Evolutionary conservation across 305 asterid species (phyloP).

Genomic region (Rubia peregrina): DNA sequence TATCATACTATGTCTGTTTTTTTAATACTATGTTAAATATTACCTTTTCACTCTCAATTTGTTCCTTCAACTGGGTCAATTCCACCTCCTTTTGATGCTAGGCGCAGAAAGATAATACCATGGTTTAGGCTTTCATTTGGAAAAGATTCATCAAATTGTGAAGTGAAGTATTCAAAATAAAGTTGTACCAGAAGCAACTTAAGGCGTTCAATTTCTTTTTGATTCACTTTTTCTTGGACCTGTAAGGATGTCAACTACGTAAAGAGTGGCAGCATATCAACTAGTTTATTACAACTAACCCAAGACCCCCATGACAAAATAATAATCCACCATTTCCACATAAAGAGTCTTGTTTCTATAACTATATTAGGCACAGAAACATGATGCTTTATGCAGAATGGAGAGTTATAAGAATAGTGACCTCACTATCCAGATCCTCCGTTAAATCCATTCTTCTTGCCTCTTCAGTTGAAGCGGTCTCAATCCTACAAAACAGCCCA

Average conservation of each 20-base stretch:
- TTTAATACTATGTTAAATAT: background rate
- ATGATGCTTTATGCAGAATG: background rate
- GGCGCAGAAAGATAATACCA: slow-evolving; percentile 22
- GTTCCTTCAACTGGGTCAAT: slow-evolving; percentile 62
- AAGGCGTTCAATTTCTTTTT: slow-evolving; percentile 51
- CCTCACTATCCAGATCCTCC: slow-evolving; percentile 43
- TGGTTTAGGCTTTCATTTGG: slow-evolving; percentile 19
- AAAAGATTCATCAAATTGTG: slow-evolving; percentile 1
- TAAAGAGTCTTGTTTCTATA: background rate
- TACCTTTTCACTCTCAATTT: slow-evolving; percentile 83
- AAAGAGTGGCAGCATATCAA: background rate
- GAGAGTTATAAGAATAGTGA: slow-evolving; percentile 20
- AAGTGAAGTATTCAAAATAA: slow-evolving; percentile 15
- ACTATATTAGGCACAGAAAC: background rate
- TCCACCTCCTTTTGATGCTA: slow-evolving; percentile 88
- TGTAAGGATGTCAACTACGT: slow-evolving; percentile 24
- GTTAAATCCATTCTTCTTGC: slow-evolving; percentile 16
- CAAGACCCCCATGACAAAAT: background rate
- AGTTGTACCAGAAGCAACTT: slow-evolving; percentile 67
- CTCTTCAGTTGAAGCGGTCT: slow-evolving; percentile 32
- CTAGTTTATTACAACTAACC: background rate
- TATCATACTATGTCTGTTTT: background rate
- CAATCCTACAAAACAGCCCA: slow-evolving; percentile 30
- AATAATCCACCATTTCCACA: background rate
- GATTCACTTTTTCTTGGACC: slow-evolving; percentile 40